These are phyloP conservation scores for Solanum infundibuliforme DNA, from an alignment of 257 asterid species.

Conservation along the genomic window DNA sequence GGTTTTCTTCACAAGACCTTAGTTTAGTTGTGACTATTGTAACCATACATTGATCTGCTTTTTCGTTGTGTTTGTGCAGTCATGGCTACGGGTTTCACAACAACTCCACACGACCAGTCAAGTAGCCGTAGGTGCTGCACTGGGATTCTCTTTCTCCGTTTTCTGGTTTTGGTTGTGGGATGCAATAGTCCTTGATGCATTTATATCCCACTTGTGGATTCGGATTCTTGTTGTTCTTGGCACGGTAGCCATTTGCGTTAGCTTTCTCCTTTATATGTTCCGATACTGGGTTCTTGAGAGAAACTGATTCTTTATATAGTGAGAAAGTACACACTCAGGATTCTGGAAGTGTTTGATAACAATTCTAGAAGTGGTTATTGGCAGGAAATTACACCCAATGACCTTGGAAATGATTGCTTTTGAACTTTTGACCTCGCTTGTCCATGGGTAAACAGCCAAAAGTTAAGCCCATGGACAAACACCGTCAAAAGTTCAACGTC, in stretches of 20 bases:
- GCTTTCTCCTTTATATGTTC: conserved; percentile 20
- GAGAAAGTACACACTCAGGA: neutral
- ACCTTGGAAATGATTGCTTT: neutral
- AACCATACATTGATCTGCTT: neutral
- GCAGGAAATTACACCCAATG: neutral
- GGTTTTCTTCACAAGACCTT: neutral
- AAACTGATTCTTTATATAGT: conserved; percentile 1
- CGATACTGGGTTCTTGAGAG: conserved; percentile 31
- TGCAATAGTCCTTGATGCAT: conserved; percentile 27
- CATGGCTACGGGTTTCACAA: conserved; percentile 83
- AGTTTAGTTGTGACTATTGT: neutral
- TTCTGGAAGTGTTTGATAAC: neutral
- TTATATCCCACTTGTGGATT: conserved; percentile 34
- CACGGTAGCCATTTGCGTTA: conserved; percentile 15
- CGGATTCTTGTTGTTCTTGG: conserved; percentile 30
- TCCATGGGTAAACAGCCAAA: neutral
- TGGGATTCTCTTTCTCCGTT: conserved; percentile 42
- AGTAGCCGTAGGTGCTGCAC: conserved; percentile 55
- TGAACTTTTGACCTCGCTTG: neutral
- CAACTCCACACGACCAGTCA: conserved; percentile 59
- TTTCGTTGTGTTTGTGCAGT: conserved; percentile 28
- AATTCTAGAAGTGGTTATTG: neutral
- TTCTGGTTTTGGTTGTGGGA: conserved; percentile 72
- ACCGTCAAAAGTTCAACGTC: too few species aligned
- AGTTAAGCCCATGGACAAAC: too few species aligned